Conservation (phyloP, 2,329 filamentous ascomycete species). For the Xylaria sp. region DNA sequence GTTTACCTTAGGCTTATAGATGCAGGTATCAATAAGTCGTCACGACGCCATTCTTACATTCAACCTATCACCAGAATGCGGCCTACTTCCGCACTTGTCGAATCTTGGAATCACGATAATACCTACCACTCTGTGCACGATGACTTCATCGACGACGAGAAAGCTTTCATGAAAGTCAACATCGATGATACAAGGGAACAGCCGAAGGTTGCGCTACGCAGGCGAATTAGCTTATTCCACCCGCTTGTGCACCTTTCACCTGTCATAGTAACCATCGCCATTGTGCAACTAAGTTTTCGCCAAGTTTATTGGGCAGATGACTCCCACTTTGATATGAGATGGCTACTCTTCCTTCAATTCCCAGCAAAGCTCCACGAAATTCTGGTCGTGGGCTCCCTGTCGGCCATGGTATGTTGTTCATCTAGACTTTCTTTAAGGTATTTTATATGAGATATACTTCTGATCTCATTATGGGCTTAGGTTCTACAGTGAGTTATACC, state of each 20-base stretch:
- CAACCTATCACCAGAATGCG: neutral
- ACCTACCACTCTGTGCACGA: constrained; percentile 2
- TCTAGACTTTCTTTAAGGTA: neutral
- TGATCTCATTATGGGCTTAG: neutral
- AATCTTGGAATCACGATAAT: neutral
- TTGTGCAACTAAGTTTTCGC: constrained; percentile 21
- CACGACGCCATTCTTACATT: neutral
- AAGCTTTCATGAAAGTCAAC: neutral
- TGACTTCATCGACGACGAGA: neutral
- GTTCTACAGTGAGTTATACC: constrained; percentile 23
- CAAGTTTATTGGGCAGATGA: constrained; percentile 22
- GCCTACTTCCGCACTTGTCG: neutral
- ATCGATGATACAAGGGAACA: neutral
- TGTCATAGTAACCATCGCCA: neutral
- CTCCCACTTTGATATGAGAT: neutral
- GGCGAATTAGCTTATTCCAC: constrained; percentile 12
- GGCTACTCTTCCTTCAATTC: constrained; percentile 24
- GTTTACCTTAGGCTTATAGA: neutral
- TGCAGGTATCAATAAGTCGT: neutral
- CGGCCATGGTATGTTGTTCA: constrained; percentile 15
- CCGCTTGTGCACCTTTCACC: constrained; percentile 23
- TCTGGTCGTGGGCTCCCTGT: constrained; percentile 23
- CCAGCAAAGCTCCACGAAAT: constrained; percentile 31
- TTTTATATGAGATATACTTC: neutral
- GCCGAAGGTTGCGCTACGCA: constrained; percentile 16